phyloP scores from a whole-genome alignment of 2,329 filamentous ascomycete species.

The Ophiostoma sp. region DNA sequence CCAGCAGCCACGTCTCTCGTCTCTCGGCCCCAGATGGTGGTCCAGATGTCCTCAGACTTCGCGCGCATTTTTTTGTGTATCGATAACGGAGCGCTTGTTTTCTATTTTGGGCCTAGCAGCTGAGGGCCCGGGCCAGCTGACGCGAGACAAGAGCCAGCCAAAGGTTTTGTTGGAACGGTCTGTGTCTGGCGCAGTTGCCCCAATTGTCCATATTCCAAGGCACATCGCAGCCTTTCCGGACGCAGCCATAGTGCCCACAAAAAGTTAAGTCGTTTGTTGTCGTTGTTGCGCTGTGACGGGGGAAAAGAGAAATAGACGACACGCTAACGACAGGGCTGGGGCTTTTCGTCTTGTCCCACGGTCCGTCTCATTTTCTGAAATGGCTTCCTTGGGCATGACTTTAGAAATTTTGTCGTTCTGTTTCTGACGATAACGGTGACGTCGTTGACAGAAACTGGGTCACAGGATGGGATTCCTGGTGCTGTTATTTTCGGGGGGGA shows the following conservation, averaged over 20 bases:
- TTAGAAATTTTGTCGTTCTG: background rate
- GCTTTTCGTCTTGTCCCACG: background rate
- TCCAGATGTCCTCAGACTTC: background rate
- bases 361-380: background rate
- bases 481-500: background rate
- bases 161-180: background rate
- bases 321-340: slow-evolving; percentile 3
- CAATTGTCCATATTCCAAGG: background rate
- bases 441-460: background rate
- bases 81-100: background rate
- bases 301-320: background rate
- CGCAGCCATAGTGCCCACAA: slow-evolving; percentile 1
- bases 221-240: background rate
- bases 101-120: slow-evolving; percentile 4
- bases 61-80: background rate
- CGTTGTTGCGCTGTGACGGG: background rate
- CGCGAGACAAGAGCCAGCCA: slow-evolving; percentile 12
- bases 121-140: slow-evolving; percentile 10
- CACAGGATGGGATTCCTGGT: background rate
- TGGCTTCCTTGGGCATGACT: background rate
- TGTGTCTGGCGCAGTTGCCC: background rate
- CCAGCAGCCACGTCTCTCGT: background rate
- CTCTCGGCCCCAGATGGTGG: background rate
- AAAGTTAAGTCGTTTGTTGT: background rate
- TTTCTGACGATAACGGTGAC: slow-evolving; percentile 8